phyloP scores from a whole-genome alignment of 139 green algal species.

The Haematococcus lacustris region DNA sequence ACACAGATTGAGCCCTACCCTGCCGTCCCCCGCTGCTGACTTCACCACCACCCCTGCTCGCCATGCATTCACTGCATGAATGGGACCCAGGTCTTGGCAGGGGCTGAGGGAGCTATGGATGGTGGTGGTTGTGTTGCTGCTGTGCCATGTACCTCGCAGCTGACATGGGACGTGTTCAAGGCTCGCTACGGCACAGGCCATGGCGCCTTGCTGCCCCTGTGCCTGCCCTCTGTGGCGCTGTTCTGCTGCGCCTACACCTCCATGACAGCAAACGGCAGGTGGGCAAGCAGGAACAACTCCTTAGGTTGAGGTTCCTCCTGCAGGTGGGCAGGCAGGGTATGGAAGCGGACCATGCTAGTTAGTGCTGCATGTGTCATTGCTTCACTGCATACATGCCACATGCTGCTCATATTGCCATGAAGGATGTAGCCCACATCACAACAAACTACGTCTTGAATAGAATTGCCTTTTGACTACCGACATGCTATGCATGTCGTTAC shows the following conservation, averaged over 20 bases:
- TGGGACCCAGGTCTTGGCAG: no score
- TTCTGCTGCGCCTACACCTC: slow-evolving; percentile 20
- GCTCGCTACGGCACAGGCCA: slow-evolving; percentile 15
- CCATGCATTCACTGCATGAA: no score
- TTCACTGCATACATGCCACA: neutral
- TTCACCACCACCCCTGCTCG: no score
- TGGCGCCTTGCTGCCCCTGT: slow-evolving; percentile 15
- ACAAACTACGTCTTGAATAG: neutral
- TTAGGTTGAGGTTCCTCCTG: neutral
- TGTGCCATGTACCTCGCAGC: no score
- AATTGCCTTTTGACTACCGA: neutral
- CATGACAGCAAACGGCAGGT: slow-evolving; percentile 18
- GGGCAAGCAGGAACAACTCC: neutral
- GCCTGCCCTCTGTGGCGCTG: slow-evolving; percentile 15
- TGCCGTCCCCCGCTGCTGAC: no score
- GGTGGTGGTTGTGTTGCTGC: no score
- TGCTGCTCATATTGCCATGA: neutral
- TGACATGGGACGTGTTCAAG: slow-evolving; percentile 5
- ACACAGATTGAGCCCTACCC: no score
- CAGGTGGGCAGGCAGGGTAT: no score
- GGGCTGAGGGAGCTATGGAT: no score
- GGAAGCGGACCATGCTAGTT: no score
- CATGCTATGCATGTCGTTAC: no score
- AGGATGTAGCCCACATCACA: neutral
- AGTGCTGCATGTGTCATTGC: no score